phyloP scores from a whole-genome alignment of 495 filamentous ascomycete species.

The Aspergillus leporis region DNA sequence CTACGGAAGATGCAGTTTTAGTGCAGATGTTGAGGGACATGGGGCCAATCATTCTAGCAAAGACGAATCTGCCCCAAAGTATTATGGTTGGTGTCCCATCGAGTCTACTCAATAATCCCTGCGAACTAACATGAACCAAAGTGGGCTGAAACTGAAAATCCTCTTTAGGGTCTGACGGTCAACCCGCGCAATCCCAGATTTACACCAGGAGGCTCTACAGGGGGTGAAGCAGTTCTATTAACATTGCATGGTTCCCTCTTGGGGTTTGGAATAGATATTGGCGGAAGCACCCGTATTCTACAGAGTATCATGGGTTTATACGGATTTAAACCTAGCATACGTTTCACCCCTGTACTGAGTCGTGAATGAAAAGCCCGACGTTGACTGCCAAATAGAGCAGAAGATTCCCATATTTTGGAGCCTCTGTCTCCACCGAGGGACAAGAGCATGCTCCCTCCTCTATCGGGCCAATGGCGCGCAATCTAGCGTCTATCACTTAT shows the following conservation, averaged over 20 bases:
- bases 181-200: constrained; percentile 49
- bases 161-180: constrained; percentile 53
- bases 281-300: constrained; percentile 61
- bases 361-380: not conserved
- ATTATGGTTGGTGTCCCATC: constrained; percentile 41
- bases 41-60: constrained; percentile 58
- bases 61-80: constrained; percentile 61
- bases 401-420: constrained; percentile 48
- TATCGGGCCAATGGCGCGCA: constrained; percentile 51
- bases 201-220: constrained; percentile 60
- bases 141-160: constrained; percentile 56
- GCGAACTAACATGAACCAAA: constrained; percentile 11
- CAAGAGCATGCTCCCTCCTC: constrained; percentile 56
- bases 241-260: constrained; percentile 61
- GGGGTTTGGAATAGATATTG: constrained; percentile 66
- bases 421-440: constrained; percentile 51
- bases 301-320: constrained; percentile 54
- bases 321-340: constrained; percentile 56
- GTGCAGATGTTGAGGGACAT: constrained; percentile 46
- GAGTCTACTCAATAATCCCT: constrained; percentile 35
- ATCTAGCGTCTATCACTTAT: constrained; percentile 40
- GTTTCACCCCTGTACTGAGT: constrained; percentile 16
- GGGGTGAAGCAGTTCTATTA: constrained; percentile 64
- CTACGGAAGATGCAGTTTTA: constrained; percentile 48
- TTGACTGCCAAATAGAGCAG: constrained; percentile 31